Conservation (phyloP, 2,329 filamentous ascomycete genomes). For the Colletotrichum tanaceti region DNA sequence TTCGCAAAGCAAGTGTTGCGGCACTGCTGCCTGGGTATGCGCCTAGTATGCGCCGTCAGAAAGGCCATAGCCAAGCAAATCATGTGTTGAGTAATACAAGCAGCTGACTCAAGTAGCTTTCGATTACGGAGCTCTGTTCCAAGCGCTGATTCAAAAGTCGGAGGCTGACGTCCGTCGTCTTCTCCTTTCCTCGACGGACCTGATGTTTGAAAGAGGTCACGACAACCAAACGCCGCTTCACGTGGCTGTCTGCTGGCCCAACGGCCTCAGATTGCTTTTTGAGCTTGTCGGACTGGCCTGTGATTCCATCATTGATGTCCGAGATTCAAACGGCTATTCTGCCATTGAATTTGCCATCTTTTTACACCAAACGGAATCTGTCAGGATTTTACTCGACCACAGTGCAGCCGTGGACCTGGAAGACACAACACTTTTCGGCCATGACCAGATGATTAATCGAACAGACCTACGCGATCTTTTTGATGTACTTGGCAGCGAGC, state of each 20-base stretch:
- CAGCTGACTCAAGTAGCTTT: background rate
- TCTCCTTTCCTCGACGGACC: background rate
- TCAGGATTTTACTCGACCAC: no score
- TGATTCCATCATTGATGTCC: background rate
- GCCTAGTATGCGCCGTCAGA: no score
- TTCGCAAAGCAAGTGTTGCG: no score
- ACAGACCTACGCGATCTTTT: no score
- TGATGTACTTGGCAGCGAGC: background rate
- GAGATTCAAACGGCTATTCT: background rate
- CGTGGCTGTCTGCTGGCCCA: background rate
- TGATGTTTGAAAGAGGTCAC: background rate
- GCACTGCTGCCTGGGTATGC: no score
- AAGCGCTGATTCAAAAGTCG: background rate
- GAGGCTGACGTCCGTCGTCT: background rate
- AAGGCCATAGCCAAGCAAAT: rapidly evolving
- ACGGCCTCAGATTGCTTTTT: background rate
- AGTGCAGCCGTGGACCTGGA: no score
- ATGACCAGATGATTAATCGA: no score
- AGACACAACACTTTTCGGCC: no score
- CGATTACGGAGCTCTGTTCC: background rate
- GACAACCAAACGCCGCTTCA: background rate
- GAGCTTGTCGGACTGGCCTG: background rate
- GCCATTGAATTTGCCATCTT: background rate
- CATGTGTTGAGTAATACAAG: no score
- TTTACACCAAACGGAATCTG: background rate